These are phyloP conservation scores for Gracilaria vermiculophylla DNA, from an alignment of 23 red algal species.

Conservation along the genomic window DNA sequence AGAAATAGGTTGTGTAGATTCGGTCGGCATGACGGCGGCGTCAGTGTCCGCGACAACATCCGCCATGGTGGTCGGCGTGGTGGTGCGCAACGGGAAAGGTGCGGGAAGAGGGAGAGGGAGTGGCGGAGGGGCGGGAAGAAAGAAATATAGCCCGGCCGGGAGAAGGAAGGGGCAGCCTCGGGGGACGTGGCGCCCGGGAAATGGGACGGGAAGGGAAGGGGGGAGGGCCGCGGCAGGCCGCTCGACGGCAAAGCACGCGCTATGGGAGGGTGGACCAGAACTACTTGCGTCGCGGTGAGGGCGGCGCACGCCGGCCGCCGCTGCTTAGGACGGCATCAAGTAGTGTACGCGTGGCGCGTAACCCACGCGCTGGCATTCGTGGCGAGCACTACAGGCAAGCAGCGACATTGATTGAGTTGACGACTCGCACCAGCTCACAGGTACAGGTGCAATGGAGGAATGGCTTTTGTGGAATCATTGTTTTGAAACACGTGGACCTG, in stretches of 20 bases:
- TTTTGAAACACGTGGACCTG: too few relatives aligned
- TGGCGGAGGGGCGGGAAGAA: neutral
- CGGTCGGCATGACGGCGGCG: neutral
- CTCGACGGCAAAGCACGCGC: neutral
- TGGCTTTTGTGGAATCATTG: too few relatives aligned
- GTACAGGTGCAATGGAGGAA: too few relatives aligned
- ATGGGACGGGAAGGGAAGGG: neutral
- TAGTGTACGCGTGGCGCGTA: constrained; percentile 23
- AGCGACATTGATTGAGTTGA: constrained; percentile 13
- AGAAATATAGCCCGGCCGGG: neutral
- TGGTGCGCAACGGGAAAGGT: neutral
- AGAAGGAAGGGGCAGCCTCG: neutral
- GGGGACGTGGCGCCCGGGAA: neutral
- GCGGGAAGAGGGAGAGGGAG: neutral
- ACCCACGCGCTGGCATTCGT: too few relatives aligned
- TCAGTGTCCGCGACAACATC: constrained; percentile 6
- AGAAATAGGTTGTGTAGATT: neutral
- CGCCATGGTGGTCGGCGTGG: constrained; percentile 14
- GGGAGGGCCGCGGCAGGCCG: neutral
- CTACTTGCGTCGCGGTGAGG: neutral
- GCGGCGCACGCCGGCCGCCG: neutral
- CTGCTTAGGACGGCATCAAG: neutral
- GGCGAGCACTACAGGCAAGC: too few relatives aligned
- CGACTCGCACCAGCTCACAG: too few relatives aligned
- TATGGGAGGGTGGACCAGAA: neutral